Base-by-base conservation (phyloP, 1,284 basidiomycete genomes). In the Lentinula novae-zelandiae region DNA sequence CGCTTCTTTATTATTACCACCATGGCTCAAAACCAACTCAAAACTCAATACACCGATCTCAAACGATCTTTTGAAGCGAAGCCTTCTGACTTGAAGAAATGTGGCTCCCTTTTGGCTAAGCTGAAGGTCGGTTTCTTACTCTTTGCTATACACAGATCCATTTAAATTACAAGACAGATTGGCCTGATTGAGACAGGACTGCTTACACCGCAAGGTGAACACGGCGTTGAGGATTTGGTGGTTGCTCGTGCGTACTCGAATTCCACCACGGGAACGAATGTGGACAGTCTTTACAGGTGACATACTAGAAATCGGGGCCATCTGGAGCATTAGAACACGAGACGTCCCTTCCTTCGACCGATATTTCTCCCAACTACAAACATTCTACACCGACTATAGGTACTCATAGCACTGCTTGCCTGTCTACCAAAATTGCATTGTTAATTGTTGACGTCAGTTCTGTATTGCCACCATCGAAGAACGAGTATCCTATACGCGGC, bases 261-360 rank as follows among this genome's bases (percentile, higher is more conserved):
- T 36, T 33, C 34, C 53, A 38, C n/a, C 58, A 10, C 54, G 3
- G 46, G 48, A 44, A n/a, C 50, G 48, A 7, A 60, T 46, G 54
- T 56, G 56, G 63, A 52, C 44, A 60, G 51, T 44, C 33, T 27
- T 52, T 59, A 61, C 77, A 92, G 92, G 96, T 65, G 93, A 97
- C 64, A 92, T 98, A 58, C 87, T 99, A 60, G 96, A 98, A 79
- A 89, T 98, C 67, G 96, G 95, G 52, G 93, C 96, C 15, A 92
- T 97, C 77, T 91, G 91, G 79, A 95, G 95, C 63, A 90, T 99
- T 71, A 84, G 94, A 49, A 84, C 87, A 64, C 85, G 87, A 71
- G 93, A 98, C 73, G 86, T 97, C 12, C 87, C 93, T 49, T 90
- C 92, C 0, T 99, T 99, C 72, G 93, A 96, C 72, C 87, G 96